Evolutionary conservation across 352 stramenopile species (phyloP).

Genomic region (Blastocystis sp.): DNA sequence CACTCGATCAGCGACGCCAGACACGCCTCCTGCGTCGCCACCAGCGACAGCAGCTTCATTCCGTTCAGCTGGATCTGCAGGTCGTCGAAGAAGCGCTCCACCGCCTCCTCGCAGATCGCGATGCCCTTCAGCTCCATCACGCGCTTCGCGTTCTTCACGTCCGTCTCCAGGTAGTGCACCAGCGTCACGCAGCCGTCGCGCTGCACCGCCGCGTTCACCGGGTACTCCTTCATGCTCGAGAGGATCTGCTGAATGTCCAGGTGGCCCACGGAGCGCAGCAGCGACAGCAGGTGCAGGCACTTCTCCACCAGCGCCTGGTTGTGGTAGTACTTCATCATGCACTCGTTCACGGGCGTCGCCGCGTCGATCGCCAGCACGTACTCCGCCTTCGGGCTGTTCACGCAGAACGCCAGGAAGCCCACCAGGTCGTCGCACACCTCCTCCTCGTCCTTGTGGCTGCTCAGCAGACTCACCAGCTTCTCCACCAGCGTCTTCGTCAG

Average conservation of each 20-base stretch:
- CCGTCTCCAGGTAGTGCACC: slow-evolving; percentile 2
- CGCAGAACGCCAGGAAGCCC: slow-evolving; percentile 51
- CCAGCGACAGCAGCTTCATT: slow-evolving; percentile 25
- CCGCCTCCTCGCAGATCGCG: slow-evolving; percentile 1
- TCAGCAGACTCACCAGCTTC: slow-evolving; percentile 19
- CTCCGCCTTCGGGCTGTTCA: not conserved
- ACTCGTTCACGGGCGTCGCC: slow-evolving; percentile 25
- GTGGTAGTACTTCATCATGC: slow-evolving; percentile 55
- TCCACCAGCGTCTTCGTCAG: slow-evolving; percentile 1
- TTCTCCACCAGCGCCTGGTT: slow-evolving; percentile 66
- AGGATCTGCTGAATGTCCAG: slow-evolving; percentile 62
- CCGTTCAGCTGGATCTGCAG: slow-evolving; percentile 34
- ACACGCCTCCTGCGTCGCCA: not conserved
- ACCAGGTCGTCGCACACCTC: slow-evolving; percentile 20
- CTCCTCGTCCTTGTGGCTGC: not conserved
- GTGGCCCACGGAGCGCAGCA: not conserved
- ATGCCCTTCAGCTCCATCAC: slow-evolving; percentile 36
- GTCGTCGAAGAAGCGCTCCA: slow-evolving; percentile 66
- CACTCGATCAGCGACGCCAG: not conserved
- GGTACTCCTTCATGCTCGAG: slow-evolving; percentile 51
- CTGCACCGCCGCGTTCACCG: not conserved
- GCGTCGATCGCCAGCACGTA: slow-evolving; percentile 1
- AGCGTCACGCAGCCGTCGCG: slow-evolving; percentile 4
- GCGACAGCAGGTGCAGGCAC: slow-evolving; percentile 48
- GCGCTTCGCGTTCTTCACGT: slow-evolving; percentile 14